A percentile compares a stretch with the other conserved stretches of the same genome.
Evolutionary conservation across 225 moss, liverwort and hornwort species (phyloP).

Genomic region (Asterella californica): DNA sequence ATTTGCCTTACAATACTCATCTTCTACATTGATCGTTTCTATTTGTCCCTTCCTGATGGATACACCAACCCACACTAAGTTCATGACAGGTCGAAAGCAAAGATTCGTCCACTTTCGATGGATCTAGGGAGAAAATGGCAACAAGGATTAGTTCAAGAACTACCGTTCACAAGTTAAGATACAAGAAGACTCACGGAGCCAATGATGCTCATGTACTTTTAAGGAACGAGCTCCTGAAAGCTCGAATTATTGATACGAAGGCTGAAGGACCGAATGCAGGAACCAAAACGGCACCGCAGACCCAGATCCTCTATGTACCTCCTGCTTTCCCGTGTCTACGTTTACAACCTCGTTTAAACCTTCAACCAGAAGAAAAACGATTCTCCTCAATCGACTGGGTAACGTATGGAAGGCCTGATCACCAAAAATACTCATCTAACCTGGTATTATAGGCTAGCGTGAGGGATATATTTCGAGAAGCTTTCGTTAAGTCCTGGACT

Average conservation of each 20-base stretch:
- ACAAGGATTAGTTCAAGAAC: not conserved
- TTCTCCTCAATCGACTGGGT: not conserved
- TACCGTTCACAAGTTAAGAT: not conserved
- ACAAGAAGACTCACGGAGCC: not conserved
- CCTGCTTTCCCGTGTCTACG: not conserved
- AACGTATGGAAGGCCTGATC: not conserved
- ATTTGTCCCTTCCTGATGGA: not conserved
- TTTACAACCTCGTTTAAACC: not conserved
- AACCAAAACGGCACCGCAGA: not conserved
- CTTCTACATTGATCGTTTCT: too few species aligned
- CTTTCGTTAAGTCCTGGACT: not conserved
- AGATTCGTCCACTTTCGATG: not conserved
- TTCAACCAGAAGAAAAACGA: not conserved
- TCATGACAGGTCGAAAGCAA: not conserved
- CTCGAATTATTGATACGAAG: not conserved
- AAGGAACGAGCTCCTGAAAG: not conserved
- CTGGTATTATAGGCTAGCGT: not conserved
- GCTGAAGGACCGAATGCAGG: not conserved
- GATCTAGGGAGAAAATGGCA: not conserved
- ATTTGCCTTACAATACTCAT: too few species aligned
- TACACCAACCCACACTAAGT: not conserved
- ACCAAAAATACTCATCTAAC: not conserved
- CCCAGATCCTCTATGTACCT: not conserved
- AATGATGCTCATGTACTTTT: not conserved
- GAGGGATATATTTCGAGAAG: not conserved